A percentile compares a stretch with the other conserved stretches of the same genome.
These are phyloP conservation scores for Dentiscutata heterogama DNA, from an alignment of 371 early-diverging fungal genomes.

Conservation along the genomic window DNA sequence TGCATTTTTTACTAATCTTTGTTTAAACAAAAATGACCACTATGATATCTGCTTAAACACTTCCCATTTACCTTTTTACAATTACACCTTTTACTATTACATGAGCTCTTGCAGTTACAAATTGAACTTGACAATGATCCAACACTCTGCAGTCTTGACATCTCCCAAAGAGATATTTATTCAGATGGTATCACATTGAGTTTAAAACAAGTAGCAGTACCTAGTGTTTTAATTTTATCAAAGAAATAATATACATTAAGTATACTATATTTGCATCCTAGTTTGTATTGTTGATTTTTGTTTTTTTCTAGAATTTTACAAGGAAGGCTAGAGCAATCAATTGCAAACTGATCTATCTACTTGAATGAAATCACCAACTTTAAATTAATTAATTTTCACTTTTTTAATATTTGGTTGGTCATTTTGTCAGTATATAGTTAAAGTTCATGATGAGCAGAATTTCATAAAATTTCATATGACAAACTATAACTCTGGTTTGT, in stretches of 20 bases:
- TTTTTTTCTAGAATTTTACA: constrained; percentile 27
- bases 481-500: no score
- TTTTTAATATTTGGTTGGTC: constrained; percentile 7
- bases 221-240: neutral
- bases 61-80: constrained; percentile 13
- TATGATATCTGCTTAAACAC: neutral
- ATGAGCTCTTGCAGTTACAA: constrained; percentile 10
- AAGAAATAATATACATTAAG: constrained; percentile 1
- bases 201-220: neutral
- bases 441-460: neutral
- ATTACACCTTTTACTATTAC: constrained; percentile 14
- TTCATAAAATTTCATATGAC: neutral
- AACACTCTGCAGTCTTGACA: constrained; percentile 1
- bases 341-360: neutral
- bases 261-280: constrained; percentile 14
- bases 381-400: neutral
- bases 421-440: neutral
- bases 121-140: neutral
- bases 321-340: neutral
- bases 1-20: neutral
- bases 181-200: neutral
- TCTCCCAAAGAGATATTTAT: constrained; percentile 14
- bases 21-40: neutral
- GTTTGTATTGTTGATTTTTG: neutral
- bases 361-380: neutral